Evolutionary conservation across 768 basidiomycete species (phyloP).

Genomic region (Pholiota conissans): DNA sequence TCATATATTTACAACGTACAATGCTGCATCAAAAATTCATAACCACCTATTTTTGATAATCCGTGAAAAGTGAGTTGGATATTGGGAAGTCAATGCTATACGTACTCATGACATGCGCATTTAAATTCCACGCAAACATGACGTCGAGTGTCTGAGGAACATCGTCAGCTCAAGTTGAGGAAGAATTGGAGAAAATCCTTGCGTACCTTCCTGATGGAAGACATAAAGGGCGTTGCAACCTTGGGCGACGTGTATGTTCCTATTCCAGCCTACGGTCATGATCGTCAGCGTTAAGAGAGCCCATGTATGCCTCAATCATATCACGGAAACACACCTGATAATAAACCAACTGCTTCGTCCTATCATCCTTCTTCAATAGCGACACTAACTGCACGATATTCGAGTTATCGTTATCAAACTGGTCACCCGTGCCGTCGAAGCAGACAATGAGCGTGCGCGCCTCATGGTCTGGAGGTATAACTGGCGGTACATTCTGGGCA

Average conservation of each 20-base stretch:
- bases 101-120: slow-evolving; percentile 50
- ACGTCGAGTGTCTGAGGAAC: slow-evolving; percentile 41
- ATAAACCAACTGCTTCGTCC: slow-evolving; percentile 54
- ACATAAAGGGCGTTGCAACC: slow-evolving; percentile 33
- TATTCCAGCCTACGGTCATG: slow-evolving; percentile 44
- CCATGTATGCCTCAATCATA: background rate
- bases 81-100: background rate
- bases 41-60: slow-evolving; percentile 45
- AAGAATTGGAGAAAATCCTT: no score
- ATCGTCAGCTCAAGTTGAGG: background rate
- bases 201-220: slow-evolving; percentile 39
- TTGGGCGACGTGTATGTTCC: slow-evolving; percentile 48
- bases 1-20: slow-evolving; percentile 31
- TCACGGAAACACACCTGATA: slow-evolving; percentile 45
- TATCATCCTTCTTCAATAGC: slow-evolving; percentile 52
- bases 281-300: background rate
- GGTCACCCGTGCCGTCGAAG: slow-evolving; percentile 59
- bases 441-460: slow-evolving; percentile 50
- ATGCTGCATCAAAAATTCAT: slow-evolving; percentile 61
- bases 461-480: slow-evolving; percentile 41
- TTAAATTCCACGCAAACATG: slow-evolving; percentile 50
- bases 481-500: slow-evolving; percentile 19
- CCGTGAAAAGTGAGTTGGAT: background rate
- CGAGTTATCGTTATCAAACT: slow-evolving; percentile 54
- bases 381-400: slow-evolving; percentile 54